Evolutionary conservation across 2,329 filamentous ascomycete genomes (phyloP), one percentile per base, ranked within the genome.

Genomic region (Talaromyces sp.): DNA sequence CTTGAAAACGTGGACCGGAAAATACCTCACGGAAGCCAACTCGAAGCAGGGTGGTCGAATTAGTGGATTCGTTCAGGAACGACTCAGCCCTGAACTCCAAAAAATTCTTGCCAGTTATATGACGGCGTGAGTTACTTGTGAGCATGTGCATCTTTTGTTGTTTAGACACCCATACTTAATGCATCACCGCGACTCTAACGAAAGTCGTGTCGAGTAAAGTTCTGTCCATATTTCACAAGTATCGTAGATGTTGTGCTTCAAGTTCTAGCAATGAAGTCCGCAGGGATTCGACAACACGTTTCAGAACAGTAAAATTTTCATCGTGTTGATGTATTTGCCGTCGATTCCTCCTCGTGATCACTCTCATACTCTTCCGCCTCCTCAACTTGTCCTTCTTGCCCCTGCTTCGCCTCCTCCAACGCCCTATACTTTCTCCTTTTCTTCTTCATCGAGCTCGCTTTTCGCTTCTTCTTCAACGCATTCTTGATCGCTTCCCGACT

Each of bases 401-500:
- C 62, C 22, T 68, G 68, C 43, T 68, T 70, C 57, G 68, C 69
- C 65, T 74, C 71, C 62, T 72, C 77, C 62, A 80, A 67, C 13
- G 72, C 72, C 39, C 76, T 73, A 73, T 82, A 82, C 68, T 82
- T 82, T 69, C 79, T 72, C 67, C 74, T 73, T 56, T 70, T 75
- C 74, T 82, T 82, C 73, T 80, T 82, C 67, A 73, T 65, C 56
- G 74, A 78, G 68, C 77, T 81, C 41, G 76, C 76, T 69, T 81
- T 81, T 70, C 78, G 77, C 68, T 77, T 80, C 65, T 94, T 94
- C 77, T 97, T 97, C 71, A 92, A 84, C 72, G 88, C 85, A 63
- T 86, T 88, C 84, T 97, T 97, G 80, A 97, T 96, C 5, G 82
- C 84, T 24, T 86, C 86, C 74, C 92, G 95, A 35, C 88, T 90